Evolutionary conservation across 148 eudicot species (phyloP).

Genomic region (Cornus controversa): DNA sequence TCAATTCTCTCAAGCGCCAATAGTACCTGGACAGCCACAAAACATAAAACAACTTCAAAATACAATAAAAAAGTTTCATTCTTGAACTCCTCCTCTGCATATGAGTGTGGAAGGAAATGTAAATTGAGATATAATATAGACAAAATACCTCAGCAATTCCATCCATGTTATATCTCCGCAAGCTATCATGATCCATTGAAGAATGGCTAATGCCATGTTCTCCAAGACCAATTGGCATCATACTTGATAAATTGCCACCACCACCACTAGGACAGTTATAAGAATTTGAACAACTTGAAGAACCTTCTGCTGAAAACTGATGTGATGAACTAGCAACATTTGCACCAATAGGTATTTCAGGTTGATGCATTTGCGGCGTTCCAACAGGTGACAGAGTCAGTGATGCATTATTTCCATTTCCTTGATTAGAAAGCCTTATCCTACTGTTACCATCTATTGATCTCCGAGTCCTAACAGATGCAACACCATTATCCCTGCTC

Average conservation of each 20-base stretch:
- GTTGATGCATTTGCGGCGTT: conserved; percentile 32
- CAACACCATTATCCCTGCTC: conserved; percentile 21
- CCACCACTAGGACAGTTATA: conserved; percentile 33
- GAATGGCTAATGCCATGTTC: conserved; percentile 45
- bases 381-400: conserved; percentile 24
- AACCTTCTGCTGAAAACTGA: conserved; percentile 28
- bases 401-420: conserved; percentile 27
- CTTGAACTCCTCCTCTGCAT: neutral
- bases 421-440: conserved; percentile 40
- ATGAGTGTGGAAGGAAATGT: conserved; percentile 1
- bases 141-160: conserved; percentile 84
- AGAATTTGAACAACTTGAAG: conserved; percentile 35
- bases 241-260: conserved; percentile 27
- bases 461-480: conserved; percentile 40
- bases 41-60: conserved; percentile 1
- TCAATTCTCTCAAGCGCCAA: conserved; percentile 83
- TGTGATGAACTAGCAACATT: conserved; percentile 25
- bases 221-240: conserved; percentile 26
- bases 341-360: conserved; percentile 28
- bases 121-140: neutral
- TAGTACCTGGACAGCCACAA: conserved; percentile 44
- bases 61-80: neutral
- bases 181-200: conserved; percentile 44
- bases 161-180: conserved; percentile 53
- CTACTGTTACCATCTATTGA: conserved; percentile 29